Base-by-base conservation (phyloP, 2,329 filamentous ascomycete genomes). In the Aaosphaeria pasadenensis region DNA sequence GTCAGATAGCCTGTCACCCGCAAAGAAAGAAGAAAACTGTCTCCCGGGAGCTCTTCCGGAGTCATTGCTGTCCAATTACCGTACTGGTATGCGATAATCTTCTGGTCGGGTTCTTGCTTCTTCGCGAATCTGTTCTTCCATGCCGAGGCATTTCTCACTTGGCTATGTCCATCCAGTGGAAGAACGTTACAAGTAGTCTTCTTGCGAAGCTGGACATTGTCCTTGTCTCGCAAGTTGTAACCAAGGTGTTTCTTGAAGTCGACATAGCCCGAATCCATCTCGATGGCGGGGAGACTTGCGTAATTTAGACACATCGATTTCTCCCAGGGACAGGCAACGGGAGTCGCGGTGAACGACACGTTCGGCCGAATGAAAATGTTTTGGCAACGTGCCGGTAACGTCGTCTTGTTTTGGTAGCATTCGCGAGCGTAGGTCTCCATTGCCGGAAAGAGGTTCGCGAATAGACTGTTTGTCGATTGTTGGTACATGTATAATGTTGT, bases 271-370 rank as follows among this genome's bases (percentile, higher is more conserved):
- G 55, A 53, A 35, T 60, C 57, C 4, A 53, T 11, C 7, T 5
- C 35, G 2, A 58, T 11, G 6, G 44, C 51, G 5, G 13, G 33
- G 24, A 44, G 28, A 5, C 30, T 36, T 36, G 9, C 4, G 17
- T 24, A 24, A 36, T 36, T 4, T n/a, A 36, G 33, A 41, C 53
- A 56, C 13, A 51, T 49, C 2, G 29, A 30, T 2, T 32, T 2
- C 7, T 46, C 47, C 11, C 58, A 53, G 9, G 55, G 55, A 45
- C 57, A 60, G n/a, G 43, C 38, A 5, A 45, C 41, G 24, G 9
- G 9, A 11, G 3, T 9, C 9, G 17, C 24, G 9, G 41, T 43
- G 11, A 43, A 43, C 2, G 41, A 29, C 11, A 43, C 17, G 17
- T 17, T 30, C 7, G 41, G 28, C 11, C 31, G 41, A 32, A 30